phyloP scores from a whole-genome alignment of 75 land plant genomes.

The Adiantum capillusveneris region DNA sequence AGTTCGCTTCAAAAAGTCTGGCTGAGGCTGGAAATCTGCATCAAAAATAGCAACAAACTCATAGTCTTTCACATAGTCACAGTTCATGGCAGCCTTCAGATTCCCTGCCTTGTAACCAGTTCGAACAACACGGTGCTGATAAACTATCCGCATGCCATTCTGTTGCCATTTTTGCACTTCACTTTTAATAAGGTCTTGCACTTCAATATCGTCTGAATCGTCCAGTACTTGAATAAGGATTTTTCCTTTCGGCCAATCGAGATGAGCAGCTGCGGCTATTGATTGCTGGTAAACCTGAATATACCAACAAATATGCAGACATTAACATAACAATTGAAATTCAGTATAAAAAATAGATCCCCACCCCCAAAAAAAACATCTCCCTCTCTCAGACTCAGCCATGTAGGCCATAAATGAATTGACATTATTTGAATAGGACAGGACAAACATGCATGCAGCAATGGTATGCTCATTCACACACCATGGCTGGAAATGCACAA shows the following conservation, averaged over 20 bases:
- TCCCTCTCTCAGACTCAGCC: no score
- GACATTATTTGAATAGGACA: no score
- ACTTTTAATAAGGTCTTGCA: slow-evolving; percentile 31
- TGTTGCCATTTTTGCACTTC: slow-evolving; percentile 54
- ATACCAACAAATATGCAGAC: no score
- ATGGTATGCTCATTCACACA: no score
- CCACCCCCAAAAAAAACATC: no score
- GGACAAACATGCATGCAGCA: no score
- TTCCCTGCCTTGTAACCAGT: slow-evolving; percentile 59
- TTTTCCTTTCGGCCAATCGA: slow-evolving; percentile 48
- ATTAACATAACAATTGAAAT: no score
- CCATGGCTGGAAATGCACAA: no score
- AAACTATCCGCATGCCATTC: slow-evolving; percentile 36
- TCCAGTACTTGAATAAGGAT: slow-evolving; percentile 51
- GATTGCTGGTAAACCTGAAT: no score
- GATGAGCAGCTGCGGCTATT: slow-evolving; percentile 38
- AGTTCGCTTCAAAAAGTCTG: slow-evolving; percentile 43
- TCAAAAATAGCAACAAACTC: no score
- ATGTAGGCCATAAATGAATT: no score
- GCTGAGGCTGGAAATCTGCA: slow-evolving; percentile 50
- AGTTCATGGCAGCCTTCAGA: slow-evolving; percentile 44
- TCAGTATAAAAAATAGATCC: no score
- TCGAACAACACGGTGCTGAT: slow-evolving; percentile 39
- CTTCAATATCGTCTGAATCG: slow-evolving; percentile 40
- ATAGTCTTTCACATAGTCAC: slow-evolving; percentile 57